Conservation (phyloP, 352 stramenopile species). For the Globisporangium orthogonon region DNA sequence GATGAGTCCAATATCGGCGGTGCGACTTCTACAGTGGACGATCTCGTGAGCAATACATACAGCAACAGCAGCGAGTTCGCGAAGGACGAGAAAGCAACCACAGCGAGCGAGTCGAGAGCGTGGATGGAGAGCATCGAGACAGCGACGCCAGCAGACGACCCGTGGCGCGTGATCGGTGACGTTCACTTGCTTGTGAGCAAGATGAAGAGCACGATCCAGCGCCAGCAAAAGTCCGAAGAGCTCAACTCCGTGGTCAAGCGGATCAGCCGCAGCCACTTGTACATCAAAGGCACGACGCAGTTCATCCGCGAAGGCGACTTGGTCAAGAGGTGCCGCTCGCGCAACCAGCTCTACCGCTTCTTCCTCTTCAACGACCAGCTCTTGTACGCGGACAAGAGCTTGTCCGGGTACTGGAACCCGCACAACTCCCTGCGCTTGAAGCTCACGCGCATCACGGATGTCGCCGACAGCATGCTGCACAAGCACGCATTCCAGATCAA, state of each 20-base stretch:
- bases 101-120: slow-evolving; percentile 8
- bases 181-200: slow-evolving; percentile 87
- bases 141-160: slow-evolving; percentile 58
- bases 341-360: slow-evolving; percentile 82
- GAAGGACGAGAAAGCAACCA: neutral
- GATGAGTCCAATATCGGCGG: slow-evolving; percentile 18
- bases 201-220: slow-evolving; percentile 87
- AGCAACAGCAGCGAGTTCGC: slow-evolving; percentile 4
- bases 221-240: slow-evolving; percentile 72
- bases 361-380: slow-evolving; percentile 88
- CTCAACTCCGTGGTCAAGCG: slow-evolving; percentile 82
- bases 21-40: neutral
- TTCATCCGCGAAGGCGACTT: slow-evolving; percentile 95
- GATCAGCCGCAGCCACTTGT: slow-evolving; percentile 89
- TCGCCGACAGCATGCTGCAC: slow-evolving; percentile 57
- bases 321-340: slow-evolving; percentile 90
- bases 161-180: slow-evolving; percentile 81
- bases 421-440: slow-evolving; percentile 83
- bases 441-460: slow-evolving; percentile 72
- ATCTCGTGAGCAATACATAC: slow-evolving; percentile 1
- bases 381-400: slow-evolving; percentile 72
- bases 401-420: slow-evolving; percentile 78
- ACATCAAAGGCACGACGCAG: slow-evolving; percentile 92
- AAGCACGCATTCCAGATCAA: slow-evolving; percentile 84
- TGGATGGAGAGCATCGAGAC: slow-evolving; percentile 66